Evolutionary conservation across 352 stramenopile species (phyloP).

Genomic region (Phytophthora pseudosyringae): DNA sequence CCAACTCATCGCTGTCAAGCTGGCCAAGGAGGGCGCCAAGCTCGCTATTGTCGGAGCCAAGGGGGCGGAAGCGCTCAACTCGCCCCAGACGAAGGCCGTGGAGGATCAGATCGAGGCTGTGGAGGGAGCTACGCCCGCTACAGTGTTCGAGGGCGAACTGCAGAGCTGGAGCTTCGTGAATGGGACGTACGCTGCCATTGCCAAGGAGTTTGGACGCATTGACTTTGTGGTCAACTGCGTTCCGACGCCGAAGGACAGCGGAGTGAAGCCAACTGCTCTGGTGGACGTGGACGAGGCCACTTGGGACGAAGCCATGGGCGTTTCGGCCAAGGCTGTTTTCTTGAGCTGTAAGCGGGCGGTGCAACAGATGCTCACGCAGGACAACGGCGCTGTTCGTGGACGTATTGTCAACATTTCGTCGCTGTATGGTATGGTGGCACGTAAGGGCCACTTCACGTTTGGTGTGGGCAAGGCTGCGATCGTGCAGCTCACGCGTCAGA

Average conservation of each 20-base stretch:
- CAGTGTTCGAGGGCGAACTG: constrained; percentile 56
- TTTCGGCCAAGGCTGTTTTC: constrained; percentile 70
- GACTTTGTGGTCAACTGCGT: constrained; percentile 83
- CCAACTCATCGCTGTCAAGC: constrained; percentile 61
- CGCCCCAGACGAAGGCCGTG: constrained; percentile 39
- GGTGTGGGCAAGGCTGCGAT: constrained; percentile 68
- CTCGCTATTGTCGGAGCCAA: constrained; percentile 57
- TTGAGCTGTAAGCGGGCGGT: constrained; percentile 74
- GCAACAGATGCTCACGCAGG: constrained; percentile 65
- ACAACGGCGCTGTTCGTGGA: constrained; percentile 58
- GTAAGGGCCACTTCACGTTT: constrained; percentile 68
- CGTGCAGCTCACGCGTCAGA: constrained; percentile 71
- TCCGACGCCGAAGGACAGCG: constrained; percentile 35
- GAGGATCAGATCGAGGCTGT: constrained; percentile 49
- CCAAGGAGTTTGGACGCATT: constrained; percentile 58
- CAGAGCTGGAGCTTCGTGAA: constrained; percentile 63
- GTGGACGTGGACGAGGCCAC: constrained; percentile 49
- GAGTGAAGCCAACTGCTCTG: constrained; percentile 42
- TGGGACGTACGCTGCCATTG: constrained; percentile 44
- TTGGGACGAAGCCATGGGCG: constrained; percentile 67
- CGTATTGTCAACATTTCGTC: constrained; percentile 76
- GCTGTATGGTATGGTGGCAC: constrained; percentile 64
- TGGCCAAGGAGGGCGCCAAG: constrained; percentile 71
- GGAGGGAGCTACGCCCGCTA: constrained; percentile 23
- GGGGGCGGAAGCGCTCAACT: constrained; percentile 15